These are phyloP conservation scores for Pezicula carpinea DNA, from an alignment of 2,329 filamentous ascomycete species.

Conservation along the genomic window DNA sequence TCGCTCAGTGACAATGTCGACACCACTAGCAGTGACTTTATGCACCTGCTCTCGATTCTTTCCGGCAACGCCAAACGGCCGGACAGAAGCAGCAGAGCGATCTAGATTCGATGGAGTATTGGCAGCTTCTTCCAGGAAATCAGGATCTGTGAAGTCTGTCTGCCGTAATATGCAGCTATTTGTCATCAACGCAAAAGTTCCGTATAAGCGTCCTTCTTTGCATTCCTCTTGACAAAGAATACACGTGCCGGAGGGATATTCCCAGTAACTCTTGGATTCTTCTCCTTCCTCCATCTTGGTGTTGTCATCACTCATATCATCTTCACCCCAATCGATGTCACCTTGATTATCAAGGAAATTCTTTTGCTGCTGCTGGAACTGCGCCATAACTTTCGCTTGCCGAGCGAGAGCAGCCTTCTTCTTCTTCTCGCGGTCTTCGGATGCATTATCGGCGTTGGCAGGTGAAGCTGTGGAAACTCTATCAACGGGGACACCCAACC, in stretches of 20 bases:
- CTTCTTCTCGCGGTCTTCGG: constrained; percentile 70
- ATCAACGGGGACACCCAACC: constrained; percentile 65
- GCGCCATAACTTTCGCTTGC: constrained; percentile 92
- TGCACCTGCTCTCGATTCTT: constrained; percentile 76
- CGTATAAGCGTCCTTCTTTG: constrained; percentile 82
- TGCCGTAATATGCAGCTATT: constrained; percentile 83
- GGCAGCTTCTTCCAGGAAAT: constrained; percentile 79
- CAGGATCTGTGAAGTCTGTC: constrained; percentile 75
- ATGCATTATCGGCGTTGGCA: constrained; percentile 53
- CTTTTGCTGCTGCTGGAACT: constrained; percentile 96
- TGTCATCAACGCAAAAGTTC: constrained; percentile 85
- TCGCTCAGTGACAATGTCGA: constrained; percentile 66
- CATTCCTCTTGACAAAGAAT: constrained; percentile 97
- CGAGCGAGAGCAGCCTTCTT: constrained; percentile 87
- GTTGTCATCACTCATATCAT: constrained; percentile 70
- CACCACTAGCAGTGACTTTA: constrained; percentile 70
- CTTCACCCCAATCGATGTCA: constrained; percentile 83
- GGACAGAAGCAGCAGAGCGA: constrained; percentile 72
- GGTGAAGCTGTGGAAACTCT: constrained; percentile 78
- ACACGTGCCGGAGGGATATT: constrained; percentile 88
- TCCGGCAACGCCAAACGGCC: constrained; percentile 86
- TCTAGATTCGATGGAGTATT: constrained; percentile 79
- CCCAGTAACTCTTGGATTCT: constrained; percentile 72
- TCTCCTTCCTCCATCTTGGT: constrained; percentile 47
- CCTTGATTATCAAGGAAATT: constrained; percentile 87